Base-by-base conservation (phyloP, 371 early-diverging fungal genomes). In the Chytridiales sp. region DNA sequence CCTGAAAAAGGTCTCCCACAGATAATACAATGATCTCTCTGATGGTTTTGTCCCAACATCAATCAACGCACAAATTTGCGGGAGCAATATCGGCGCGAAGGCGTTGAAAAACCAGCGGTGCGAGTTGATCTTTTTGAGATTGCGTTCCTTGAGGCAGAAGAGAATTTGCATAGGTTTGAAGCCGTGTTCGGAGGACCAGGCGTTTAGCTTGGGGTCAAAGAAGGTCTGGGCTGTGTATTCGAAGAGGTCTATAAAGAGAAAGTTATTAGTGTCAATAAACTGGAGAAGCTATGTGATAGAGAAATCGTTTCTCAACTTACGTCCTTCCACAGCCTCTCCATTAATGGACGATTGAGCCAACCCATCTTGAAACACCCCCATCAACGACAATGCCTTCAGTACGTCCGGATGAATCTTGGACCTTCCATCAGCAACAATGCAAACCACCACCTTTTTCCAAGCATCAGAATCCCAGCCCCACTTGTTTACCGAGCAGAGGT, bases 31-130 rank as follows among this genome's bases (percentile, higher is more conserved):
- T 0, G 94, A 87, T 3, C 82, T 81, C 35, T 79, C 80, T 1
- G 87, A 83, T 1, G 95, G 95, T 54, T 86, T 86, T 17, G 96
- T 96, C 6, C 96, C 96, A 22, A 95, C 94, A 69, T 95, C 96
- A 55, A 96, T 75, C 50, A 92, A 64, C 9, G 75, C 59, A 67
- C 91, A 91, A 13, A 93, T 85, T 34, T 89, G 86, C 15, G 96
- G 96, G 42, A 86, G 75, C 51, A 96, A 58, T 29, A 91, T 56
- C n/a, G 86, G 83, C 35, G 92, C 86, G 64, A 96, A 87, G n/a
- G 93, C 94, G 63, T 92, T 91, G 69, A 96, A 94, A 78, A 93
- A 92, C 96, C 96, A 96, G 15, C 93, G 85, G 63, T 96, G 96
- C 5, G 91, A 91, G 75, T 96, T 95, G 80, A 96, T 90, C 59